Evolutionary conservation across 1,284 basidiomycete species (phyloP), one percentile per base, ranked within the genome.

Genomic region (Sporisorium exsertum): DNA sequence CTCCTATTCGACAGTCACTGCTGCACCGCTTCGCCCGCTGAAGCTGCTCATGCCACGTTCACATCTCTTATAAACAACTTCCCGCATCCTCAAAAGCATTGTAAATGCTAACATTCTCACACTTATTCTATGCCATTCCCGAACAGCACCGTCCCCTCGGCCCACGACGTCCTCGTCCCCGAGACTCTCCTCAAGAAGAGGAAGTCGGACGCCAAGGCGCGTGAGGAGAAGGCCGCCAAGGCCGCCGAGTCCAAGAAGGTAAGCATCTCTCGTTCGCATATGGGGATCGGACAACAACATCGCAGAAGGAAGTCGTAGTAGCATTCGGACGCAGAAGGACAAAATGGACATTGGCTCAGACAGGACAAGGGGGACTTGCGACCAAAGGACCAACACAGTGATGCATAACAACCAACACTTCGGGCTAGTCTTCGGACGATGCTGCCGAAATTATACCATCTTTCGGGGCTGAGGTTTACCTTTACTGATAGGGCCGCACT

Each of bases 151-250:
- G 83, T 84, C 65, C 83, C 83, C 45, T 74, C 81, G 62, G 72
- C 69, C 55, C 72, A 81, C 55, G 78, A 83, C 75, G 82, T 85
- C 58, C 81, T 84, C 76, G 72, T 84, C 62, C 84, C 84, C 64
- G 84, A 85, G 81, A 85, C 84, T 51, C 78, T 85, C 59, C 82
- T 85, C 79, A 85, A 85, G 82, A 99, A 98, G 91, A 91, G 97
- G 88, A 96, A 97, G 90, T 92, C 95, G 88, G 97, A 92, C 87
- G 94, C 95, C 89, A 97, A 97, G 91, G 92, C 92, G 78, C 91
- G 95, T 84, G 95, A 97, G 90, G 95, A 97, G 87, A 94, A 94
- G 87, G 89, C 95, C 84, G 91, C 90, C 79, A 93, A 93, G 79
- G 93, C 93, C 40, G 87, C 89, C 58, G 93, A 93, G 86, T 93